Base-by-base conservation (phyloP, 257 asterid species). In the Solanum infundibuliforme region DNA sequence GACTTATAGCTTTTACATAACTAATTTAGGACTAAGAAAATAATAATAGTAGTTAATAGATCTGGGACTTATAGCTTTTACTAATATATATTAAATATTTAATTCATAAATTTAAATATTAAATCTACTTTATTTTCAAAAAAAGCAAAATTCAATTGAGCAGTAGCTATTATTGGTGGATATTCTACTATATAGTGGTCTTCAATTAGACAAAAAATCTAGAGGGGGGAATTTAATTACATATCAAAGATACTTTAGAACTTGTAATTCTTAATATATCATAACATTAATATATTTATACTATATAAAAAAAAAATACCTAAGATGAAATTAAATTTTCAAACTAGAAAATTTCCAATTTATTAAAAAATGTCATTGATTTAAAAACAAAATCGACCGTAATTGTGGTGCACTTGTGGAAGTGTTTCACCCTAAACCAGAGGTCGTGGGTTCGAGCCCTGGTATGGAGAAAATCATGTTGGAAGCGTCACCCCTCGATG, bases 401-500 rank as follows among this genome's bases (percentile, higher is more conserved):
- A 16, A 29, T 5, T 16, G 23, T 52, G n/a, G 4, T 16, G 1
- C 4, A 6, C 8, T 52, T 0, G 4, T 52, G 0, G 4, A 0
- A 52, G 8, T 52, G 1, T 52, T 6, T 52, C 62, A 52, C 10
- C 9, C 1, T 16, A 0, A 52, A 52, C 8, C 3, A 52, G 3
- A 52, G 8, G 9, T 52, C 3, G 4, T 52, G 4, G 4, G 23
- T 52, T 52, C 3, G 1, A 18, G 23, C 0, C 4, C 3, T 5
- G n/a, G 1, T 52, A 52, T 2, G 4, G 23, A 52, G 1, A 52
- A 52, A 52, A 52, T 52, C 4, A 6, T 18, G 8, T 16, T 16
- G 0, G 1, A 3, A 16, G 1, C 1, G 9, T 0, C 4, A 52
- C 3, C 1, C 4, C 8, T 41, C 3, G 1, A 52, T 52, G 21